Percentiles rank a stretch among this genome's conserved stretches.
Evolutionary conservation across 2,329 filamentous ascomycete species (phyloP).

Genomic region (Fusarium sp.): DNA sequence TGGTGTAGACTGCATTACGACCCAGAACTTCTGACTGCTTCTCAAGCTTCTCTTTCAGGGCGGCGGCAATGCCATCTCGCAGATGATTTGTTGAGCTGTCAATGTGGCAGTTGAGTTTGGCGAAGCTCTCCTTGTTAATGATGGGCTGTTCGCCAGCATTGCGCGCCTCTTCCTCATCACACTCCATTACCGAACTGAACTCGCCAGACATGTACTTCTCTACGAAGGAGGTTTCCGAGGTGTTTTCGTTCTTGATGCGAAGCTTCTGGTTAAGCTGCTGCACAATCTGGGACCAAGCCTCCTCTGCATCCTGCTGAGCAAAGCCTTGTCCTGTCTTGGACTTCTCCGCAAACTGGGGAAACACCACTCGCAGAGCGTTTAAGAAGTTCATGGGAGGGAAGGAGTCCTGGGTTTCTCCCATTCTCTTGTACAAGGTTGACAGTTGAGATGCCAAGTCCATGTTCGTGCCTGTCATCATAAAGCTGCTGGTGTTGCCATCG

Average conservation of each 20-base stretch:
- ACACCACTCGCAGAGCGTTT: slow-evolving; percentile 78
- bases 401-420: slow-evolving; percentile 89
- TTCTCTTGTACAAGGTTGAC: slow-evolving; percentile 84
- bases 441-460: slow-evolving; percentile 81
- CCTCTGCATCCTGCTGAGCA: slow-evolving; percentile 98
- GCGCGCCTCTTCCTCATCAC: slow-evolving; percentile 81
- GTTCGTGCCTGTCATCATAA: slow-evolving; percentile 47
- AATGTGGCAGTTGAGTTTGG: slow-evolving; percentile 97
- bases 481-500: slow-evolving; percentile 55
- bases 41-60: slow-evolving; percentile 87
- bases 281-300: slow-evolving; percentile 96
- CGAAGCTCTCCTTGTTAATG: slow-evolving; percentile 76
- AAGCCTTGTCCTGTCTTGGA: slow-evolving; percentile 84
- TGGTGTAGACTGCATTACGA: slow-evolving; percentile 86
- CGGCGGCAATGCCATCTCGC: slow-evolving; percentile 84
- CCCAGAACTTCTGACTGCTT: slow-evolving; percentile 83
- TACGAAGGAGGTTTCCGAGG: slow-evolving; percentile 75
- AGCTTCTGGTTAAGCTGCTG: slow-evolving; percentile 83
- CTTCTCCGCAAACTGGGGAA: slow-evolving; percentile 93
- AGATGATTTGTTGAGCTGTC: slow-evolving; percentile 87
- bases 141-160: slow-evolving; percentile 77
- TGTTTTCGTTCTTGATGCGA: slow-evolving; percentile 66
- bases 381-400: slow-evolving; percentile 87
- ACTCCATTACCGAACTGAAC: slow-evolving; percentile 81
- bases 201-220: slow-evolving; percentile 90